Evolutionary conservation across 2,329 filamentous ascomycete species (phyloP).

Genomic region (Nannizziopsis arthrosporioides): DNA sequence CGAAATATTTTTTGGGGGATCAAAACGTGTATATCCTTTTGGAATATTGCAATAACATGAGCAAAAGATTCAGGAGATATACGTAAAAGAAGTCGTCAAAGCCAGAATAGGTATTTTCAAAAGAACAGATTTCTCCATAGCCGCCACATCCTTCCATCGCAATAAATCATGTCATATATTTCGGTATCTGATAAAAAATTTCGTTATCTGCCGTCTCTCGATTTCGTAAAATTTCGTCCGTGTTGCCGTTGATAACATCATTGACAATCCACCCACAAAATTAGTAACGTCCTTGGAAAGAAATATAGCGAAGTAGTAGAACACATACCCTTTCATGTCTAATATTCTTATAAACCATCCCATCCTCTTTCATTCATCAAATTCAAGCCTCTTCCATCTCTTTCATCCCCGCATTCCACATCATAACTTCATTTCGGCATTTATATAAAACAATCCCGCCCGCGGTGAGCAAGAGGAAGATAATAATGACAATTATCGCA

Average conservation of each 20-base stretch:
- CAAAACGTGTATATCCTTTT: too few relatives aligned
- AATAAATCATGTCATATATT: too few relatives aligned
- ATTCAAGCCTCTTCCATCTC: neutral
- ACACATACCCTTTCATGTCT: neutral
- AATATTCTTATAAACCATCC: neutral
- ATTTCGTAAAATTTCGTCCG: neutral
- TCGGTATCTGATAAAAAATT: too few relatives aligned
- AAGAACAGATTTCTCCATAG: neutral
- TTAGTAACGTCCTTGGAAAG: too few relatives aligned
- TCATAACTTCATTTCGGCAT: conserved; percentile 19
- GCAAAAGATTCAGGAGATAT: too few relatives aligned
- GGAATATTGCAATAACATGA: too few relatives aligned
- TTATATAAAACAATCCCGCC: conserved; percentile 30
- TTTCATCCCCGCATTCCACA: neutral
- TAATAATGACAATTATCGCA: conserved; percentile 40
- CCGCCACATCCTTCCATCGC: too few relatives aligned
- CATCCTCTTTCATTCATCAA: neutral
- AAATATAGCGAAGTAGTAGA: neutral
- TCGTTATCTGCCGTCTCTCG: neutral
- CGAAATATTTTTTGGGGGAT: too few relatives aligned
- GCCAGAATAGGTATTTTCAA: too few relatives aligned
- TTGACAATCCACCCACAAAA: too few relatives aligned
- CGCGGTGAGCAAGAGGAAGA: conserved; percentile 37
- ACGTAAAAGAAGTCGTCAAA: too few relatives aligned
- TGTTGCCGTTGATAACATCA: too few relatives aligned